Evolutionary conservation across 1,139 yeast species (phyloP).

Genomic region (Taphrina populina): DNA sequence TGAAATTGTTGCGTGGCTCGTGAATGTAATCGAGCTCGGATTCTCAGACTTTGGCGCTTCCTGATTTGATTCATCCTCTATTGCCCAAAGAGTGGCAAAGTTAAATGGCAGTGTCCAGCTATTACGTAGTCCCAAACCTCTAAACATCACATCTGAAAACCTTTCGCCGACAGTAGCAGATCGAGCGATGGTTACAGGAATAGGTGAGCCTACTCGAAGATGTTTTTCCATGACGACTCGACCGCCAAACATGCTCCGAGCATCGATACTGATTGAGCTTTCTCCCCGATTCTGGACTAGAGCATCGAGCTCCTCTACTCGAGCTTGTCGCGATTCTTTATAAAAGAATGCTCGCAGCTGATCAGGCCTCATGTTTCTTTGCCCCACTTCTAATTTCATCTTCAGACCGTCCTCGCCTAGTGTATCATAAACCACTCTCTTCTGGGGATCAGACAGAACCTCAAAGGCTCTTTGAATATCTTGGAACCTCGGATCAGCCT

Average conservation of each 20-base stretch:
- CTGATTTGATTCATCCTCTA: constrained; percentile 2
- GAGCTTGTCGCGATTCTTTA: constrained; percentile 23
- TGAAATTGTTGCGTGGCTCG: constrained; percentile 26
- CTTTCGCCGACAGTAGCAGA: constrained; percentile 27
- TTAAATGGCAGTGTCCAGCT: constrained; percentile 31
- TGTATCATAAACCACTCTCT: constrained; percentile 58
- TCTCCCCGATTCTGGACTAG: constrained; percentile 32
- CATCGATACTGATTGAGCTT: constrained; percentile 16
- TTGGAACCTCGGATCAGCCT: constrained; percentile 29
- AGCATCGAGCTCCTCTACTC: constrained; percentile 30
- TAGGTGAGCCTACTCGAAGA: constrained; percentile 7
- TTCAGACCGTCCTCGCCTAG: constrained; percentile 50
- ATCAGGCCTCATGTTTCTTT: constrained; percentile 30
- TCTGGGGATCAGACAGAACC: constrained; percentile 60
- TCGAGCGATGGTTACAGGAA: constrained; percentile 21
- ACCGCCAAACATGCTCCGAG: constrained; percentile 24
- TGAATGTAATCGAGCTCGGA: constrained; percentile 21
- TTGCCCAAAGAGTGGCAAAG: constrained; percentile 4
- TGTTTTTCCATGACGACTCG: constrained; percentile 24
- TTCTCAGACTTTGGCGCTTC: constrained; percentile 2
- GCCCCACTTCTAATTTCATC: constrained; percentile 40
- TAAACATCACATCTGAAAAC: constrained; percentile 11
- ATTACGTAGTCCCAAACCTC: constrained; percentile 25
- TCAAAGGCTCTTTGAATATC: constrained; percentile 56
- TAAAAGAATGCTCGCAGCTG: constrained; percentile 19